A percentile compares a stretch with the other conserved stretches of the same genome.
These are phyloP conservation scores for Daldinia eschscholtzii DNA, from an alignment of 2,329 filamentous ascomycete genomes.

Conservation along the genomic window DNA sequence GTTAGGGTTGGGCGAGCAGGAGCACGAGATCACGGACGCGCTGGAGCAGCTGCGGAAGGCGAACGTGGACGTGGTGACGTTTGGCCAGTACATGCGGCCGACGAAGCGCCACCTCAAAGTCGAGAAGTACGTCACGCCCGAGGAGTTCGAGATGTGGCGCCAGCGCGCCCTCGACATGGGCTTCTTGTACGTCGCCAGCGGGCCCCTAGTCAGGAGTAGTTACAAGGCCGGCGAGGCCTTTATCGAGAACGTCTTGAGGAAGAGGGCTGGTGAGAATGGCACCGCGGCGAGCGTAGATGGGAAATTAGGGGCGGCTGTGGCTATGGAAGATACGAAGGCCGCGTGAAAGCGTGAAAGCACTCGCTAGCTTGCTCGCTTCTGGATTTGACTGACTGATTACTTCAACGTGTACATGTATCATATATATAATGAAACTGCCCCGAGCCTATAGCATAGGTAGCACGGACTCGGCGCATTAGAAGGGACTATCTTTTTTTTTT, in stretches of 20 bases:
- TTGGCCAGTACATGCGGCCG: constrained; percentile 99
- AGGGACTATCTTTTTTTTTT: constrained; percentile 3
- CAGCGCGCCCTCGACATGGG: constrained; percentile 92
- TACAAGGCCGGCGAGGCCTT: constrained; percentile 99
- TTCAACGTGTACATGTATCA: constrained; percentile 43
- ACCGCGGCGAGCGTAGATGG: constrained; percentile 23
- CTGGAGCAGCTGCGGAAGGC: constrained; percentile 82
- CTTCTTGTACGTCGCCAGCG: constrained; percentile 95
- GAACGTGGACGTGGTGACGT: constrained; percentile 94
- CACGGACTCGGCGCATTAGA: constrained; percentile 40
- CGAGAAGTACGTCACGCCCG: constrained; percentile 92
- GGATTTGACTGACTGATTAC: neutral
- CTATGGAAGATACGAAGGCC: constrained; percentile 40
- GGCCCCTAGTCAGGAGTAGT: constrained; percentile 90
- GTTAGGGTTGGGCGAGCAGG: constrained; percentile 93
- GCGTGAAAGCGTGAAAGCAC: constrained; percentile 6
- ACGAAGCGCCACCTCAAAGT: constrained; percentile 99
- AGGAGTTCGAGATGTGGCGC: constrained; percentile 91
- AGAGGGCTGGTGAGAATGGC: constrained; percentile 69
- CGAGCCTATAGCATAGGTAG: constrained; percentile 4
- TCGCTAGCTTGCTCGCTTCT: neutral
- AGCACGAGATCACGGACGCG: constrained; percentile 84
- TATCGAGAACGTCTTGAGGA: constrained; percentile 97
- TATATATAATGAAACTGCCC: constrained; percentile 30
- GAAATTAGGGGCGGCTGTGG: constrained; percentile 44